Evolutionary conservation across 345 rosid genomes (phyloP), one percentile per base, ranked within the genome.

Genomic region (Raphanus sativus): DNA sequence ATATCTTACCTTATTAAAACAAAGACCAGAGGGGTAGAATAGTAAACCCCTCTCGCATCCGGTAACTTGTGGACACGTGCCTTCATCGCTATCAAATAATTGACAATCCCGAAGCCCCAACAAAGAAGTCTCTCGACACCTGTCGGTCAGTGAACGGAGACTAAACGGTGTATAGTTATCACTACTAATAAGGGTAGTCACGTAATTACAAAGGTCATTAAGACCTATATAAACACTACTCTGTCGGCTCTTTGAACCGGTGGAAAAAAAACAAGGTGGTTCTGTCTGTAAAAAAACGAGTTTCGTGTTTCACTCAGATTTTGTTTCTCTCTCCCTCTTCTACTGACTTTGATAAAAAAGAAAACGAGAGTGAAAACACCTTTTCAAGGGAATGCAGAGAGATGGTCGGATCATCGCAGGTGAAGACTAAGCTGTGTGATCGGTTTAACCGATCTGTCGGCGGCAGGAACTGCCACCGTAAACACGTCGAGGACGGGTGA

Each of bases 401-500:
- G 89, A 90, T 90, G 93, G 84, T 76, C 48, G 79, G 77, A 61
- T 28, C 71, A 25, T 82, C 86, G 84, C 82, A 85, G 82, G 32
- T 69, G 75, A 66, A 77, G 76, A 84, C 88, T 90, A 88, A 89
- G 81, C 71, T 86, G 11, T 84, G 81, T 17, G 83, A 70, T 26
- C 85, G 87, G 52, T 75, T 81, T 70, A 76, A 83, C 75, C 74
- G 87, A 78, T 79, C 86, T 32, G 75, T 84, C 72, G 96, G 93
- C 90, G 93, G 91, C 91, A 69, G 98, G 59, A 94, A 86, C 67
- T 89, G 96, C 82, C 97, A 94, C 89, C 90, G 97, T 67, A 90
- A 94, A 81, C 93, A 92, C 90, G 95, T 94, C 62, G 98, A 90
- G 67, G 97, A 91, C 93, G 97, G 97, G 91, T 92, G 97, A 92